Percentiles rank a stretch among this genome's conserved stretches.
Evolutionary conservation across 2,329 filamentous ascomycete species (phyloP).

Genomic region (Lasiodiplodia sp.): DNA sequence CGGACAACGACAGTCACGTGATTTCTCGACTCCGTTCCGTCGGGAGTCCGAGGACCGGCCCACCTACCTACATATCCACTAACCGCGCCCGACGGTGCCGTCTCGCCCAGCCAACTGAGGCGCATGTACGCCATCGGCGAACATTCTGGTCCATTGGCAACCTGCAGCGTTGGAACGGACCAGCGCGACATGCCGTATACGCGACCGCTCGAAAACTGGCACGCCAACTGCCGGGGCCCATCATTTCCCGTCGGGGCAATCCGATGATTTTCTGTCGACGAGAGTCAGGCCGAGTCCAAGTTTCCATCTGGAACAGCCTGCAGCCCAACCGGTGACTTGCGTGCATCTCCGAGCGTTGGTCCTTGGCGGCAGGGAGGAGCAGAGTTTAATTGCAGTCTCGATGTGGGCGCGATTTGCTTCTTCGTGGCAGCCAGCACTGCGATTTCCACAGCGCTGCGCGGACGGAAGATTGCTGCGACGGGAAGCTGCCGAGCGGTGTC

Average conservation of each 20-base stretch:
- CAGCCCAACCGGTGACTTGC: constrained; percentile 16
- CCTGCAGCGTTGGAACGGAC: background rate
- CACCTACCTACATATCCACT: background rate
- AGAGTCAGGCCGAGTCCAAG: constrained; percentile 19
- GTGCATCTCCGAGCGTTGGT: background rate
- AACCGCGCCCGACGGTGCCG: background rate
- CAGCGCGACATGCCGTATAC: background rate
- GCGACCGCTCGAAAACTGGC: background rate
- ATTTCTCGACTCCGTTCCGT: background rate
- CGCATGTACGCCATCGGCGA: background rate
- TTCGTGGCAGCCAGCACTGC: constrained; percentile 9
- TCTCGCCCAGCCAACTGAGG: background rate
- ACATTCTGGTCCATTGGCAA: constrained; percentile 7
- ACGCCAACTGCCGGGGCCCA: background rate
- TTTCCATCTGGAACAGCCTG: constrained; percentile 9
- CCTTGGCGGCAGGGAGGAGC: constrained; percentile 14
- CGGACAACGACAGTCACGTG: background rate
- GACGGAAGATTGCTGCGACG: constrained; percentile 9
- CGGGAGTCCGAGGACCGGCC: background rate
- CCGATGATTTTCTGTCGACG: background rate
- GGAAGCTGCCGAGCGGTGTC: constrained; percentile 19
- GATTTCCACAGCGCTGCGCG: constrained; percentile 11
- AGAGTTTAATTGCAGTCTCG: constrained; percentile 22
- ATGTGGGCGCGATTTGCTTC: constrained; percentile 6
- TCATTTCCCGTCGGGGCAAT: background rate